Evolutionary conservation across 768 basidiomycete species (phyloP).

Genomic region (Leccinum arenicola): DNA sequence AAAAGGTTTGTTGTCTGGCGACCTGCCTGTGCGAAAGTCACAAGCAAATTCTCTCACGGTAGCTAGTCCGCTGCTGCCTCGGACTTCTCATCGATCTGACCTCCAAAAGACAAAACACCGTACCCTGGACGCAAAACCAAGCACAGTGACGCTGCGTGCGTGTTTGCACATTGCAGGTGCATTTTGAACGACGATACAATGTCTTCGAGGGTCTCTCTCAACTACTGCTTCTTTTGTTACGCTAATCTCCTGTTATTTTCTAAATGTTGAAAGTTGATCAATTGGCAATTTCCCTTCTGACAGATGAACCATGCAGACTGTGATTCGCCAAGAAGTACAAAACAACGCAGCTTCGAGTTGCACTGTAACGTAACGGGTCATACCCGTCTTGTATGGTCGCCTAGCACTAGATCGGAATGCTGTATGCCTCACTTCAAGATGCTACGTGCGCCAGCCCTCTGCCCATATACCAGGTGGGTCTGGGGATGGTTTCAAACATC

Average conservation of each 20-base stretch:
- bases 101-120: background rate
- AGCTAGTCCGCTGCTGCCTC: background rate
- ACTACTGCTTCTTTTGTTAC: background rate
- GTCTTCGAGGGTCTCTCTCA: background rate
- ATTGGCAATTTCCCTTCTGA: background rate
- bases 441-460: background rate
- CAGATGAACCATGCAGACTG: background rate
- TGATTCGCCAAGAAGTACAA: too few species aligned
- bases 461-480: background rate
- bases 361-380: slow-evolving; percentile 7
- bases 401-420: background rate
- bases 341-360: too few species aligned
- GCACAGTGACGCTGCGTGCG: background rate
- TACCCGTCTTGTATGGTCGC: background rate
- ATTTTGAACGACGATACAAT: background rate
- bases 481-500: background rate
- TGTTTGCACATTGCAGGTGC: background rate
- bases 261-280: background rate
- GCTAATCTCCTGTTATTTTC: background rate
- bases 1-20: background rate
- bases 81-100: too few species aligned
- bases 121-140: background rate
- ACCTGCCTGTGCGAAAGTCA: too few species aligned
- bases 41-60: background rate
- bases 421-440: slow-evolving; percentile 4